Evolutionary conservation across 179 eudicot genomes (phyloP), one percentile per base, ranked within the genome.

Genomic region (Beta lomatogona): DNA sequence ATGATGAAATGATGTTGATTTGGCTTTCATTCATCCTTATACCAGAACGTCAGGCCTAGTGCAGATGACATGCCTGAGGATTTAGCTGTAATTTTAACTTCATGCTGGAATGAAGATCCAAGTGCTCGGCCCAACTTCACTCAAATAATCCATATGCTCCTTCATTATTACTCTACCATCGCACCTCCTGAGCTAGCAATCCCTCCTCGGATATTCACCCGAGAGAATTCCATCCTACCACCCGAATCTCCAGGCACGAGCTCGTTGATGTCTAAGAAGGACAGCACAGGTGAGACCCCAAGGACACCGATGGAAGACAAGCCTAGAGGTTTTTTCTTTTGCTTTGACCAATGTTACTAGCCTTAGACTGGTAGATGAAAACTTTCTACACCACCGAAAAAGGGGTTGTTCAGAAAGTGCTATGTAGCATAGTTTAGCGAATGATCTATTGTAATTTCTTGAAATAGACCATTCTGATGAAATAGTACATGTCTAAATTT

Each of bases 31-130:
- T 14, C 58, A 48, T 48, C 53, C 64, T 28, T 18, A 50, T 22
- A 48, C 16, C 88, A 95, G 98, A 95, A 92, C 65, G 88, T 85
- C 53, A 89, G 99, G 87, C 99, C 98, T 5, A 93, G 93, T 79
- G 94, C 97, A n/a, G 98, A 91, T 21, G 91, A 90, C 55, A 91
- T 95, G 46, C 99, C 99, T 5, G 91, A 92, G 85, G 99, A 94
- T 58, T 81, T 95, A 81, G 92, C 97, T 11, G 18, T 66, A 71
- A 92, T 95, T 44, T 87, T 93, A 79, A 94, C 98, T 8, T 88
- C 97, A 69, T 95, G 99, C 85, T 95, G 99, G 99, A 86, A 86
- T 69, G 99, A 93, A 81, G 99, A 95, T 36, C 94, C 99, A 60
- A 88, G 90, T 58, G 87, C 86, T 66, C 93, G 98, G 9, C 98